Conservation (phyloP, 805 yeast genomes). For the Naumovozyma castellii region DNA sequence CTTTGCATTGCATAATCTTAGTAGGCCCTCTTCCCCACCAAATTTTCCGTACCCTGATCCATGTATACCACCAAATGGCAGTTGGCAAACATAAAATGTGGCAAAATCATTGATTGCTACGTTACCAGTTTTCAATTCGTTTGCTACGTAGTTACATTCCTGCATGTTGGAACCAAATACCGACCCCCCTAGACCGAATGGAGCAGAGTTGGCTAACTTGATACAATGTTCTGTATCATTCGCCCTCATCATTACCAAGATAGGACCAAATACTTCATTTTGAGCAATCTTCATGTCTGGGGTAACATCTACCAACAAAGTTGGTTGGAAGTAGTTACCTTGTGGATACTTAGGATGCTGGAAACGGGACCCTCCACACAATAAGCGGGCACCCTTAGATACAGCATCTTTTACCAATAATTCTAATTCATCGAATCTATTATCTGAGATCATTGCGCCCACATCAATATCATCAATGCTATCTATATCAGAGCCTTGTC, state of each 20-base stretch:
- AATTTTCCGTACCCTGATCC: conserved; percentile 96
- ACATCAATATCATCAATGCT: conserved; percentile 84
- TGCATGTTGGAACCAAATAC: conserved; percentile 63
- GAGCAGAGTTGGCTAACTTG: conserved; percentile 69
- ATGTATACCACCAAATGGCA: conserved; percentile 92
- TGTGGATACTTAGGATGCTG: conserved; percentile 89
- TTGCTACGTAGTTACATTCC: conserved; percentile 54
- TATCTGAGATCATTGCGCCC: conserved; percentile 89
- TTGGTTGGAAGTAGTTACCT: conserved; percentile 90
- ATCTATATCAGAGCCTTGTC: conserved; percentile 88
- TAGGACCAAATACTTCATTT: conserved; percentile 92
- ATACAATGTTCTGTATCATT: conserved; percentile 56
- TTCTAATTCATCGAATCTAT: conserved; percentile 62
- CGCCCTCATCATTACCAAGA: conserved; percentile 72
- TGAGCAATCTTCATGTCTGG: conserved; percentile 70
- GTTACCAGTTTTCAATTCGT: conserved; percentile 67
- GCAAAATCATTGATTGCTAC: conserved; percentile 98
- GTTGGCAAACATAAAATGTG: conserved; percentile 86
- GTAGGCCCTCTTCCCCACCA: conserved; percentile 94
- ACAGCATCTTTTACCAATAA: conserved; percentile 65
- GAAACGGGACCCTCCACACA: conserved; percentile 73
- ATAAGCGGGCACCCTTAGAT: conserved; percentile 63
- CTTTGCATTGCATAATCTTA: conserved; percentile 81
- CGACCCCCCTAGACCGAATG: conserved; percentile 86
- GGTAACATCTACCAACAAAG: conserved; percentile 74